A percentile compares a stretch with the other conserved stretches of the same genome.
phyloP scores from a whole-genome alignment of 2,329 filamentous ascomycete species.

The Aplosporella prunicola region DNA sequence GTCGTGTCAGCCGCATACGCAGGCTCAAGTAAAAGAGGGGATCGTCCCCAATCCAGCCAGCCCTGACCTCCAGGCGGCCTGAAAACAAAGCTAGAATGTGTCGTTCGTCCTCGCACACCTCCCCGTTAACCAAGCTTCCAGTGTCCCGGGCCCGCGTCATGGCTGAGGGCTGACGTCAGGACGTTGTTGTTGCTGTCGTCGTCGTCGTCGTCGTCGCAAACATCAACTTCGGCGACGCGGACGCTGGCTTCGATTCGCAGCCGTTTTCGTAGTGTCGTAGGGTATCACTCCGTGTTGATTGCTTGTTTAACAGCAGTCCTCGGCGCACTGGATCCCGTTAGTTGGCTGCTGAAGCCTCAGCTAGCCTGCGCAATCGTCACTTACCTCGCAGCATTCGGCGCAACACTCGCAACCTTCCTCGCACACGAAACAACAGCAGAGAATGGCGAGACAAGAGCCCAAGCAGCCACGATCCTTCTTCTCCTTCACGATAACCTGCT shows the following conservation, averaged over 20 bases:
- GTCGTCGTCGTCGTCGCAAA: conserved; percentile 4
- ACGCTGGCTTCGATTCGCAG: too few species aligned
- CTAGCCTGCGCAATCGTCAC: conserved; percentile 22
- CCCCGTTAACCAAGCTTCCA: too few species aligned
- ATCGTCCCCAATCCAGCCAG: conserved; percentile 3
- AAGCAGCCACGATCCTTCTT: conserved; percentile 45
- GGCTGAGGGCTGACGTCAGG: too few species aligned
- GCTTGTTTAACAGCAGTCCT: conserved; percentile 22
- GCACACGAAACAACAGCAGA: conserved; percentile 57
- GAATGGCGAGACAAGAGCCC: conserved; percentile 41
- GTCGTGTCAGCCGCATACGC: conserved; percentile 3
- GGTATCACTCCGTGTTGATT: too few species aligned
- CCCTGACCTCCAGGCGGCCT: not conserved
- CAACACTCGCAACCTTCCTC: conserved; percentile 57
- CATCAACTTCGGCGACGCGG: not conserved
- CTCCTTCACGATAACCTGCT: conserved; percentile 31
- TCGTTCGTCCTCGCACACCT: too few species aligned
- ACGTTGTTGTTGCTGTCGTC: too few species aligned
- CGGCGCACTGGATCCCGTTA: conserved; percentile 18
- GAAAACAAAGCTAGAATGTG: not conserved
- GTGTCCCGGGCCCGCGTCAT: too few species aligned
- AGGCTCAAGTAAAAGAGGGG: not conserved
- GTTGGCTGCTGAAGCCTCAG: conserved; percentile 11
- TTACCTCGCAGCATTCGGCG: conserved; percentile 50
- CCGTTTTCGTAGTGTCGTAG: too few species aligned